A percentile compares a stretch with the other conserved stretches of the same genome.
phyloP scores from a whole-genome alignment of 768 basidiomycete genomes.

The Exidia glandulosa region DNA sequence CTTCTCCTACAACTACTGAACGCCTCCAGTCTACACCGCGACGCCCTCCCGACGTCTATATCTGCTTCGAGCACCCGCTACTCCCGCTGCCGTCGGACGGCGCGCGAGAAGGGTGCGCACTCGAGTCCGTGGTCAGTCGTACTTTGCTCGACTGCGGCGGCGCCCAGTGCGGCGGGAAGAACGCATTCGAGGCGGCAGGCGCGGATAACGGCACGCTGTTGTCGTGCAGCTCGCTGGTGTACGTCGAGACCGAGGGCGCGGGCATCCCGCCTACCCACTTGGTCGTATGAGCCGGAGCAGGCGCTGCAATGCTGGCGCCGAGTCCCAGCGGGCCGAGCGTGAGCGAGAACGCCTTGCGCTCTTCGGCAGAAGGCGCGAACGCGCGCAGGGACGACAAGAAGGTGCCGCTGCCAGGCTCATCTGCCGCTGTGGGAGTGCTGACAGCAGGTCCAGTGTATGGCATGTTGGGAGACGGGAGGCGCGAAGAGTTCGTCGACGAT shows the following conservation, averaged over 20 bases:
- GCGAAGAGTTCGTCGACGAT: slow-evolving; percentile 7
- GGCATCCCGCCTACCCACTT: too few relatives aligned
- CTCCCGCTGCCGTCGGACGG: not conserved
- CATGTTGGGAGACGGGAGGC: slow-evolving; percentile 9
- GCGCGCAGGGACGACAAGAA: slow-evolving; percentile 51
- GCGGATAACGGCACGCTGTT: not conserved
- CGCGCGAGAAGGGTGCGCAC: not conserved
- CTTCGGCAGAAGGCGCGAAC: slow-evolving; percentile 80
- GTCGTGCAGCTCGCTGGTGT: not conserved
- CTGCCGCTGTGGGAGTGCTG: slow-evolving; percentile 7
- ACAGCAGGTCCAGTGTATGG: slow-evolving; percentile 15
- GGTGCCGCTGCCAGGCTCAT: slow-evolving; percentile 9
- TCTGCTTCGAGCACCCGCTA: not conserved
- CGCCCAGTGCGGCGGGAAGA: not conserved
- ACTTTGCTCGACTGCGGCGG: not conserved
- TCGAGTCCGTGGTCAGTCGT: not conserved
- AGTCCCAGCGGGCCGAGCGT: slow-evolving; percentile 36
- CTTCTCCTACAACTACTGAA: not conserved
- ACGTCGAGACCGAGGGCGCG: too few relatives aligned
- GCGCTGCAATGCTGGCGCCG: not conserved
- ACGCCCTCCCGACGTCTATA: not conserved
- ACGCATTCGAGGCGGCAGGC: not conserved
- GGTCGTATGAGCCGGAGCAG: not conserved
- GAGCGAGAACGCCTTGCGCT: slow-evolving; percentile 74
- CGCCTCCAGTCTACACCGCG: not conserved